Base-by-base conservation (phyloP, 768 basidiomycete species). In the Lactarius tabidus region DNA sequence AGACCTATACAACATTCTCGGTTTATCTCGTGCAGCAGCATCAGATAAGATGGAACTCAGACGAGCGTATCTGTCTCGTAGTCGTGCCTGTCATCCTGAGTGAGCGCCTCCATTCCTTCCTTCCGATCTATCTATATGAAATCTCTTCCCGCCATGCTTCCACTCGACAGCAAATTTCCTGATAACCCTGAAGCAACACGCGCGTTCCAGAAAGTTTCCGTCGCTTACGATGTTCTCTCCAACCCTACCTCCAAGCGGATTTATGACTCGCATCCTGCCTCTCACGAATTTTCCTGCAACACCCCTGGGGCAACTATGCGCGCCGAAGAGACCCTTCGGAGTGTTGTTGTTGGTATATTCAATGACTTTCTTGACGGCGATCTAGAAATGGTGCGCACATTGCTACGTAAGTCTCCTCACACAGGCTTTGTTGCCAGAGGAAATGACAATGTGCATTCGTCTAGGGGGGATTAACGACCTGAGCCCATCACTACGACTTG, bases 311-410 rank as follows among this genome's bases (percentile, higher is more conserved):
- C 41, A 79, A 86, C 26, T 75, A 79, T 36, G 78, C 79, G 39
- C 79, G 88, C 89, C 1, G 90, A 95, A 65, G 89, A 94, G 70
- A 94, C 93, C 1, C 84, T 95, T 62, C 80, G 85, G 57, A 82
- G 84, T 60, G 91, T 93, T 20, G 77, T 94, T 38, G 73, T 90
- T 36, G 84, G 85, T 31, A 86, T 92, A 14, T 84, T 93, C 72
- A 86, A 84, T 65, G 93, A 95, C 71, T 90, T 93, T 69, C 75
- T 94, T 53, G 89, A 93, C 61, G 93, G 92, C 7, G 92, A 94
- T 75, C 77, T 94, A n/a, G 90, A 93, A 73, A 85, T 92, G 73
- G 87, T 93, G 71, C 83, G 89, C 62, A 84, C 85, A 1, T 75
- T 93, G 26, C 81, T 94, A 29, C 84, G 90, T 90, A 70, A 59